Conservation (phyloP, 345 rosid species). For the Eucalyptus grandis region DNA sequence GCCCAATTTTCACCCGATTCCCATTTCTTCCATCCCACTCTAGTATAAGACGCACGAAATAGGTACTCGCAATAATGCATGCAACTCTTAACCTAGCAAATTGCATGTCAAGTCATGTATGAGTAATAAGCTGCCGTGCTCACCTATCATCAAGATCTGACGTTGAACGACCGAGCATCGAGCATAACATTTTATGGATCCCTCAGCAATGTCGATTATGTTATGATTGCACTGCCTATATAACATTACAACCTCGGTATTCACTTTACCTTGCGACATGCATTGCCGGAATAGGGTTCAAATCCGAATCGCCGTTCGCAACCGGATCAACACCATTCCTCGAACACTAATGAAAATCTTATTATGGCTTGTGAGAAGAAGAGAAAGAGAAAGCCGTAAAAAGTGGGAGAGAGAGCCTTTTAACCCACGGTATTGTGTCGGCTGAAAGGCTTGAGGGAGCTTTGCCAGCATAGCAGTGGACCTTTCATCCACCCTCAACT, state of each 20-base stretch:
- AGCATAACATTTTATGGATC: not conserved
- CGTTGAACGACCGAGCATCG: no score
- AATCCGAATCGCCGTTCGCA: not conserved
- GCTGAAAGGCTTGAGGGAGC: rapidly evolving
- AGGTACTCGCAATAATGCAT: rapidly evolving
- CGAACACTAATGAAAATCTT: not conserved
- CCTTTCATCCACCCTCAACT: rapidly evolving
- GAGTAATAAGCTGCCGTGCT: not conserved
- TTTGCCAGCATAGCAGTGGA: rapidly evolving
- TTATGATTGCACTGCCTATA: not conserved
- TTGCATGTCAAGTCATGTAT: not conserved
- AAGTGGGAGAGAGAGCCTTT: not conserved
- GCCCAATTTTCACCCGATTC: not conserved
- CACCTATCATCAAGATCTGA: not conserved
- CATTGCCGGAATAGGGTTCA: not conserved
- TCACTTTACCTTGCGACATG: not conserved
- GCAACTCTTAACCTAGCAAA: not conserved
- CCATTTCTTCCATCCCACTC: not conserved
- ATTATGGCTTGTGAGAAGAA: not conserved
- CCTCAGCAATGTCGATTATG: not conserved
- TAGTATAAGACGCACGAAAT: no score
- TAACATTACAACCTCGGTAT: rapidly evolving
- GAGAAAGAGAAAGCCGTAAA: not conserved
- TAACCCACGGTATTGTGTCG: rapidly evolving
- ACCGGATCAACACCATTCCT: not conserved